Evolutionary conservation across 371 early-diverging fungal species (phyloP).

Genomic region (Mucor irregularis): DNA sequence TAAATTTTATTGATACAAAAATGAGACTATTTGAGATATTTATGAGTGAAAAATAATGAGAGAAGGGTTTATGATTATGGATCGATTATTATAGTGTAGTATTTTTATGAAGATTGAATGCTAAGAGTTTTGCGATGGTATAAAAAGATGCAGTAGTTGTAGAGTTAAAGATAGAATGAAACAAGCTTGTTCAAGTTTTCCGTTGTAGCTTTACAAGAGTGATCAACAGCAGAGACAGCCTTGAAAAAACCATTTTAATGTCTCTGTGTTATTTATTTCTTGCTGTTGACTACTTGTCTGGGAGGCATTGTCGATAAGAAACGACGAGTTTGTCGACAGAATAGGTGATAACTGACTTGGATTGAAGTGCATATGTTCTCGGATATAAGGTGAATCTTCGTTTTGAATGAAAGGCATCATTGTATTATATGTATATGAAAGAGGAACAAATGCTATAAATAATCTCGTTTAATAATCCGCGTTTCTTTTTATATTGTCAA

Average conservation of each 20-base stretch:
- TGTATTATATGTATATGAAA: no score
- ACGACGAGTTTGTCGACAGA: background rate
- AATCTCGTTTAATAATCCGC: no score
- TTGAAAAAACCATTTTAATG: slow-evolving; percentile 15
- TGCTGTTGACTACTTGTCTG: background rate
- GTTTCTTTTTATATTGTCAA: no score
- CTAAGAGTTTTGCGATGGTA: no score
- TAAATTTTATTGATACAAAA: no score
- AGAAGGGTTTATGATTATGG: no score
- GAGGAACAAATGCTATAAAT: no score
- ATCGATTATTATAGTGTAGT: no score
- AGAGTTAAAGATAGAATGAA: slow-evolving; percentile 18
- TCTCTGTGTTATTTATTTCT: slow-evolving; percentile 1
- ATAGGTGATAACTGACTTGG: background rate
- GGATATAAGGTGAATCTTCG: background rate
- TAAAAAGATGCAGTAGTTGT: no score
- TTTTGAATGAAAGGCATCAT: slow-evolving; percentile 6
- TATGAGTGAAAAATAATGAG: no score
- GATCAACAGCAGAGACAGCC: slow-evolving; percentile 4
- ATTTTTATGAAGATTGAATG: no score
- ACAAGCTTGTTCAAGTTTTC: slow-evolving; percentile 23
- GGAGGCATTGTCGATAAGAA: background rate
- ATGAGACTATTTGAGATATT: no score
- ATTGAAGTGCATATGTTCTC: background rate
- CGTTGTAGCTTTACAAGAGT: slow-evolving; percentile 13